Base-by-base conservation (phyloP, 192 early-diverging fungal genomes). In the Rhizophagus prolifer region DNA sequence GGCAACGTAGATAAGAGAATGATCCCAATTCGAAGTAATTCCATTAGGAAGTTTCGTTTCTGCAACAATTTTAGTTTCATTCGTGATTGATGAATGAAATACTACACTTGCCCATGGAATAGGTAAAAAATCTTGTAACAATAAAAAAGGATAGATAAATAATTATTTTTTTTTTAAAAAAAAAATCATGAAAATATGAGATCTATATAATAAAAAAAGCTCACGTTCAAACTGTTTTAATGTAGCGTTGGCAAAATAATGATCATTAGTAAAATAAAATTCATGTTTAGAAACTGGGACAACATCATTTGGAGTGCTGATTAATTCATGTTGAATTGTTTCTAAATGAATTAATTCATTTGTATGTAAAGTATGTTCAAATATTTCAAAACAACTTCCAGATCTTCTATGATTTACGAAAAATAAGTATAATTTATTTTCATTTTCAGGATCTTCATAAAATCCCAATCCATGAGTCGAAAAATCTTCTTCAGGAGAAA, bases 191-290 rank as follows among this genome's bases (percentile, higher is more conserved):
- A 14, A 23, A 28, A 5, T 21, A 68, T 26, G 9, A 41, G 30
- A 36, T 58, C 28, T 31, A 41, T 14, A 38, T 38, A 38, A 38
- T 38, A 38, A 5, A 38, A 34, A 10, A 65, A 72, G 44, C 16
- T 19, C 73, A 72, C 85, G 67, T 76, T 90, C 88, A 38, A 85
- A 46, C 5, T 62, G 68, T 61, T 83, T 82, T 81, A 81, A 76
- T 6, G 44, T 21, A 8, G 79, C 78, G 2, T 70, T 25, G 10
- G 26, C 63, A 50, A 83, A 74, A 30, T 50, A 47, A 70, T 85
- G 60, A 58, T 90, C 89, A 75, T 90, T 90, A 21, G 88, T 87
- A 4, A 86, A 83, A 76, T 90, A 90, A 63, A 90, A 90, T 14
- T 85, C 82, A 46, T 79, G 70, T 21, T 76, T 82, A 4, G 88